These are phyloP conservation scores for Cinnamomum chago DNA, from an alignment of 164 flowering plant genomes.

Conservation along the genomic window DNA sequence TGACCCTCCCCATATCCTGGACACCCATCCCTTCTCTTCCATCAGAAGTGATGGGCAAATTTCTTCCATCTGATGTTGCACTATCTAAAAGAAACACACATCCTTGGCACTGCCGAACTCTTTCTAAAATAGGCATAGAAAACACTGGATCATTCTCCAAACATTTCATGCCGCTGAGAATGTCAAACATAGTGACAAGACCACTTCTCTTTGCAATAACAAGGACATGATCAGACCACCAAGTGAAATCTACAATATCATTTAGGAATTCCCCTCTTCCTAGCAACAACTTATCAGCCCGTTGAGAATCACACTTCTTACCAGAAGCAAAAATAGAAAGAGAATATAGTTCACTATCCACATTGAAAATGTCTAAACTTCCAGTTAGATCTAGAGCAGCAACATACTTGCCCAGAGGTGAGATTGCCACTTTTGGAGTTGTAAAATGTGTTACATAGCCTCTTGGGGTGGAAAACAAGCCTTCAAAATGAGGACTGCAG, in stretches of 20 bases:
- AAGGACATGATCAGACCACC: constrained; percentile 86
- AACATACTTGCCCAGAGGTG: constrained; percentile 56
- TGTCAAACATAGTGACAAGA: constrained; percentile 52
- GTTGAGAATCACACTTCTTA: constrained; percentile 19
- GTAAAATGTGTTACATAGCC: constrained; percentile 32
- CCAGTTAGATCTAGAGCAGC: constrained; percentile 72
- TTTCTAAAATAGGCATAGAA: constrained; percentile 61
- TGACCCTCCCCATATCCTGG: constrained; percentile 19
- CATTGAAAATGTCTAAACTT: constrained; percentile 47
- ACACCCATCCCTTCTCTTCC: constrained; percentile 18
- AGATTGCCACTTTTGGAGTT: constrained; percentile 67
- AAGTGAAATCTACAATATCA: constrained; percentile 64
- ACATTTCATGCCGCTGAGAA: constrained; percentile 33
- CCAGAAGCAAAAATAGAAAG: constrained; percentile 28
- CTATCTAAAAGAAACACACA: constrained; percentile 62
- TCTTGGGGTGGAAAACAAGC: constrained; percentile 43
- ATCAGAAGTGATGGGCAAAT: constrained; percentile 17
- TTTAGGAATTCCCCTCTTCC: constrained; percentile 22
- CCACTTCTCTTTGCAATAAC: constrained; percentile 59
- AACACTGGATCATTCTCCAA: constrained; percentile 39
- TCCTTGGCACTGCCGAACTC: constrained; percentile 46
- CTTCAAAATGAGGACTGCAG: constrained; percentile 49
- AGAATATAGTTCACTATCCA: constrained; percentile 38
- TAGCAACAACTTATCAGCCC: constrained; percentile 11
- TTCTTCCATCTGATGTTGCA: constrained; percentile 20